Conservation (phyloP, 345 rosid species). For the Sonneratia caseolaris region DNA sequence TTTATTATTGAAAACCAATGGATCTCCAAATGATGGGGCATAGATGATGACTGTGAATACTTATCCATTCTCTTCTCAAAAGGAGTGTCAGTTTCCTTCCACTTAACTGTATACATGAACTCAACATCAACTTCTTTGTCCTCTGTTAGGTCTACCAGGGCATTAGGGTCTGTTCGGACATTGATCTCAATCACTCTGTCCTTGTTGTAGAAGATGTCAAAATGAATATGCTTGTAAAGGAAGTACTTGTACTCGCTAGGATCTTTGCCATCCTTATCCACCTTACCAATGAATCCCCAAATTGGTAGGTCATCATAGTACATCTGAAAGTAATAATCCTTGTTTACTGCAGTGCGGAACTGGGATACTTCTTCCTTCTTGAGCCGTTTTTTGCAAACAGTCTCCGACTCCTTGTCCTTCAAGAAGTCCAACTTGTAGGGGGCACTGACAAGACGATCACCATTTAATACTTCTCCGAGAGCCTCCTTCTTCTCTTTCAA, state of each 20-base stretch:
- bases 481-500: slow-evolving; percentile 48
- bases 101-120: slow-evolving; percentile 38
- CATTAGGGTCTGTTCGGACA: slow-evolving; percentile 29
- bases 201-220: slow-evolving; percentile 37
- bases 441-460: slow-evolving; percentile 44
- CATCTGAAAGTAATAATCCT: slow-evolving; percentile 53
- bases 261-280: slow-evolving; percentile 36
- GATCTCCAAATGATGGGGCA: slow-evolving; percentile 50
- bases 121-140: slow-evolving; percentile 38
- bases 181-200: slow-evolving; percentile 40
- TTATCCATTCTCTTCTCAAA: slow-evolving; percentile 52
- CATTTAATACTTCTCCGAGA: slow-evolving; percentile 48
- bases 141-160: slow-evolving; percentile 37
- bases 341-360: slow-evolving; percentile 27
- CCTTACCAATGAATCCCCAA: slow-evolving; percentile 49
- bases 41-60: slow-evolving; percentile 39
- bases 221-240: slow-evolving; percentile 38
- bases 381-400: slow-evolving; percentile 28
- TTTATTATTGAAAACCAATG: slow-evolving; percentile 55
- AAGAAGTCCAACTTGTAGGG: slow-evolving; percentile 37
- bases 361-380: slow-evolving; percentile 30
- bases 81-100: slow-evolving; percentile 45
- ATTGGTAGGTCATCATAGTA: slow-evolving; percentile 49
- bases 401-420: slow-evolving; percentile 29
- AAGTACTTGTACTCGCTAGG: slow-evolving; percentile 38